Evolutionary conservation across 1,284 basidiomycete species (phyloP).

Genomic region (Peniophora sp.): DNA sequence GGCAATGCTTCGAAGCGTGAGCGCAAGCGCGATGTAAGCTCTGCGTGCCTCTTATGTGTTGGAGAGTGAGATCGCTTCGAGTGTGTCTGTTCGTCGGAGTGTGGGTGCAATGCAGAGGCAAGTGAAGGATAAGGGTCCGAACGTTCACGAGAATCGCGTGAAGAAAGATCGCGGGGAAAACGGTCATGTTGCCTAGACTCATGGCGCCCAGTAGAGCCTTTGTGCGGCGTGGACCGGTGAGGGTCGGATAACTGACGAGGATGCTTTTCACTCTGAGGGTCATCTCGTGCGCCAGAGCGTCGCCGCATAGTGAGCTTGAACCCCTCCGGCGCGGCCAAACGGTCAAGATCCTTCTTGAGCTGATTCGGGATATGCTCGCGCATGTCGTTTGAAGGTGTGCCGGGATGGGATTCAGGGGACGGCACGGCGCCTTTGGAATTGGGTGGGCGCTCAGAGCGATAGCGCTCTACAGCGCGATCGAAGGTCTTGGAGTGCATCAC

Average conservation of each 20-base stretch:
- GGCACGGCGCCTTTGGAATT: neutral
- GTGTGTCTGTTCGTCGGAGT: no score
- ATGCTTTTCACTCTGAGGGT: no score
- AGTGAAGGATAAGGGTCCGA: neutral
- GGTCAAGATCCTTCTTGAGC: neutral
- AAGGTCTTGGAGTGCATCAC: conserved; percentile 8
- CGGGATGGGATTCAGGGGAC: neutral
- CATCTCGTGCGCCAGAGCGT: no score
- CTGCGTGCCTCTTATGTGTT: conserved; percentile 7
- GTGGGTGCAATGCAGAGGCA: neutral
- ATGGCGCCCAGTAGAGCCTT: neutral
- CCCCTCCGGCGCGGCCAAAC: neutral
- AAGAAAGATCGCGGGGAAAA: no score
- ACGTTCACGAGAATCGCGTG: no score
- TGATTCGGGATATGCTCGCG: neutral
- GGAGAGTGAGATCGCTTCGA: neutral
- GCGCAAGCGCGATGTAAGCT: conserved; percentile 20
- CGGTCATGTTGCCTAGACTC: no score
- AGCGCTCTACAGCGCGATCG: conserved; percentile 10
- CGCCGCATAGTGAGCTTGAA: neutral
- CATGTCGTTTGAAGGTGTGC: neutral
- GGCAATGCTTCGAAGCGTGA: conserved; percentile 41
- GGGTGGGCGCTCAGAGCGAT: conserved; percentile 3
- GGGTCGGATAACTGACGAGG: neutral
- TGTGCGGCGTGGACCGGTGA: neutral